Evolutionary conservation across 177 flowering plant genomes (phyloP).

Genomic region (Vitis hybrid): DNA sequence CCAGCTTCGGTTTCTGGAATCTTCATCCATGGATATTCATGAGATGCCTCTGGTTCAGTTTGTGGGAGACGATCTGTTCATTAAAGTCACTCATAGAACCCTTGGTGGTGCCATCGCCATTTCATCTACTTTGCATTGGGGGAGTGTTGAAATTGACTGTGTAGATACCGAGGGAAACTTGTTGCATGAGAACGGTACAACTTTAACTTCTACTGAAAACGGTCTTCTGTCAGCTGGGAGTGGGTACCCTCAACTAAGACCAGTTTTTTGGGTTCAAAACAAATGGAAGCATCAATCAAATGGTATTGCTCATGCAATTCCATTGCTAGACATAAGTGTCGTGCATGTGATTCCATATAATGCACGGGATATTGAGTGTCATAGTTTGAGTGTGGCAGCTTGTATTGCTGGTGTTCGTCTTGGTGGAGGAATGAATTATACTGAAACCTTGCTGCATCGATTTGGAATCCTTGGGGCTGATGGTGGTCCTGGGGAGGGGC

Average conservation of each 20-base stretch:
- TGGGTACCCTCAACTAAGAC: conserved; percentile 61
- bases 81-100: conserved; percentile 77
- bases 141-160: conserved; percentile 74
- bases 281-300: conserved; percentile 26
- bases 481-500: conserved; percentile 93
- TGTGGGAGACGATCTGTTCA: conserved; percentile 63
- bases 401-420: conserved; percentile 84
- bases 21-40: conserved; percentile 43
- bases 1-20: conserved; percentile 75
- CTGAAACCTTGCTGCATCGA: conserved; percentile 86
- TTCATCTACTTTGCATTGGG: conserved; percentile 74
- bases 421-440: conserved; percentile 94
- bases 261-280: conserved; percentile 87
- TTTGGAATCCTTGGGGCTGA: conserved; percentile 94
- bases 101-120: conserved; percentile 96
- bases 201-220: conserved; percentile 23
- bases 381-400: conserved; percentile 73
- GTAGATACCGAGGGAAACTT: conserved; percentile 52
- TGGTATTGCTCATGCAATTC: conserved; percentile 22
- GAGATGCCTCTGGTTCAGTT: conserved; percentile 82
- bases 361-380: conserved; percentile 66
- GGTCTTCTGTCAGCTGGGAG: conserved; percentile 32
- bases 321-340: conserved; percentile 68
- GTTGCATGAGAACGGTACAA: conserved; percentile 30
- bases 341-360: conserved; percentile 75